A percentile compares a stretch with the other conserved stretches of the same genome.
Evolutionary conservation across 1,284 basidiomycete species (phyloP).

Genomic region (Heterobasidion annosum): DNA sequence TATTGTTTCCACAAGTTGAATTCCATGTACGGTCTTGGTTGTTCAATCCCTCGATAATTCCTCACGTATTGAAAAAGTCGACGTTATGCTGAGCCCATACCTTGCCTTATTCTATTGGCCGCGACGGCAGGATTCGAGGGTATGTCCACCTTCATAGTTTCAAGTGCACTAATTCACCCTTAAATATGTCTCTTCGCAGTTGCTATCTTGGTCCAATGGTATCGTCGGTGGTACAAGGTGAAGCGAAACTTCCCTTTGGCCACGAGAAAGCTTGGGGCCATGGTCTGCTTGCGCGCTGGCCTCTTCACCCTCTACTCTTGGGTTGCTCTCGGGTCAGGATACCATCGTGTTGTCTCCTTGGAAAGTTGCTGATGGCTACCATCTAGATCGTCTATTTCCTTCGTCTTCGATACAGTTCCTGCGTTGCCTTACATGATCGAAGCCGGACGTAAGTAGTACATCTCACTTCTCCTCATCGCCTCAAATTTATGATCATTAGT

Average conservation of each 20-base stretch:
- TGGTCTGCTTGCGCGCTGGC: slow-evolving; percentile 22
- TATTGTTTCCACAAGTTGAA: slow-evolving; percentile 34
- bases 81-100: slow-evolving; percentile 32
- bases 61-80: slow-evolving; percentile 16
- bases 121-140: slow-evolving; percentile 37
- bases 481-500: slow-evolving; percentile 19
- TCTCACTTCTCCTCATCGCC: neutral
- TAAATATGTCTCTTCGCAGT: slow-evolving; percentile 16
- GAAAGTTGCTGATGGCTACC: neutral
- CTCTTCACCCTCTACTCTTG: slow-evolving; percentile 36
- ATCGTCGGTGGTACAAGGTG: slow-evolving; percentile 22
- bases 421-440: slow-evolving; percentile 39
- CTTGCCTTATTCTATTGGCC: slow-evolving; percentile 30
- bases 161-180: slow-evolving; percentile 2
- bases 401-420: slow-evolving; percentile 22
- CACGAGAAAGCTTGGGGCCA: slow-evolving; percentile 14
- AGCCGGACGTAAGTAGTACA: slow-evolving; percentile 32
- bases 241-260: slow-evolving; percentile 33
- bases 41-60: slow-evolving; percentile 5
- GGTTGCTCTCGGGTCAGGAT: slow-evolving; percentile 30
- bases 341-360: neutral
- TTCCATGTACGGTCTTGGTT: slow-evolving; percentile 26
- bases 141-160: slow-evolving; percentile 10
- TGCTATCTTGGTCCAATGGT: slow-evolving; percentile 26
- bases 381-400: slow-evolving; percentile 31